These are phyloP conservation scores for Melanogaster broomeanus DNA, from an alignment of 768 basidiomycete genomes.

Conservation along the genomic window DNA sequence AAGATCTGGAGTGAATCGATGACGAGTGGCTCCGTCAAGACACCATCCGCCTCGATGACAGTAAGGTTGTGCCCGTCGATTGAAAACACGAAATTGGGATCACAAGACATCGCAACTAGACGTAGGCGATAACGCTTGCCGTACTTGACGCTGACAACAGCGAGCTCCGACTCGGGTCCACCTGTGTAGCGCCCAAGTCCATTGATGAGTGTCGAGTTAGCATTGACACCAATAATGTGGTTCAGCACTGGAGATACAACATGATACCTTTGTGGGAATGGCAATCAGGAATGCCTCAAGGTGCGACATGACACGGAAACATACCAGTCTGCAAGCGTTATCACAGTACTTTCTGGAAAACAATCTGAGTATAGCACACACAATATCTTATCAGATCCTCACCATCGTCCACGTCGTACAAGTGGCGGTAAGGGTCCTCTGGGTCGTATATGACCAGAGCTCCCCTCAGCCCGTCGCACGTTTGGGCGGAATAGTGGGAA, in stretches of 20 bases:
- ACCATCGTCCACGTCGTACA: constrained; percentile 52
- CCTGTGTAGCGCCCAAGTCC: constrained; percentile 31
- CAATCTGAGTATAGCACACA: background rate
- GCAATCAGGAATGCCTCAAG: background rate
- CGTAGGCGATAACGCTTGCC: constrained; percentile 50
- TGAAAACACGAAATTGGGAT: constrained; percentile 44
- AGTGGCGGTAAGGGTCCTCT: constrained; percentile 35
- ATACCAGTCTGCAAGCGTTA: constrained; percentile 29
- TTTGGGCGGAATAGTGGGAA: constrained; percentile 39
- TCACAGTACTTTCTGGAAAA: constrained; percentile 22
- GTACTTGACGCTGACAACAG: constrained; percentile 40
- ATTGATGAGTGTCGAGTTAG: constrained; percentile 32
- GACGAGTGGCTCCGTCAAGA: constrained; percentile 41
- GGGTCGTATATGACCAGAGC: constrained; percentile 45
- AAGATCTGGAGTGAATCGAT: constrained; percentile 39
- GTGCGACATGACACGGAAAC: background rate
- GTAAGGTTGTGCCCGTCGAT: constrained; percentile 47
- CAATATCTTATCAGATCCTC: background rate
- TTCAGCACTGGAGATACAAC: constrained; percentile 15
- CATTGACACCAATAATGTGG: constrained; percentile 14
- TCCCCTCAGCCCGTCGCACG: constrained; percentile 40
- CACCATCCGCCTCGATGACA: constrained; percentile 47
- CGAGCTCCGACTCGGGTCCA: constrained; percentile 38
- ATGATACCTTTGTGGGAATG: constrained; percentile 22
- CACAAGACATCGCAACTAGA: constrained; percentile 46